Base-by-base conservation (phyloP, 2,329 filamentous ascomycete species). In the Cercospora citrullina region DNA sequence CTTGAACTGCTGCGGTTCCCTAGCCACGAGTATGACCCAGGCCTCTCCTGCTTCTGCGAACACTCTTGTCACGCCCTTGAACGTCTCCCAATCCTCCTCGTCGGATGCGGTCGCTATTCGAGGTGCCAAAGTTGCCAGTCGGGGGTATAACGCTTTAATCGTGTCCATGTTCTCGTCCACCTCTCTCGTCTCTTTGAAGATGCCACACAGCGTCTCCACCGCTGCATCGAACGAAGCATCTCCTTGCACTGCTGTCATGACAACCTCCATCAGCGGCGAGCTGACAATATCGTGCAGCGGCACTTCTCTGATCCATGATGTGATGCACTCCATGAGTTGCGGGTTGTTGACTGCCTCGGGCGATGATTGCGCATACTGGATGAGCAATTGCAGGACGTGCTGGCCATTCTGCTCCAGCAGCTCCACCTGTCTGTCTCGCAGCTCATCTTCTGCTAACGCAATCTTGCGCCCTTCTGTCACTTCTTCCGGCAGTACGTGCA, bases 401-500 rank as follows among this genome's bases (percentile, higher is more conserved):
- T 90, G 85, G 66, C 93, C 92, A 80, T 98, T 99, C 80, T 97
- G 91, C 80, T 91, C 90, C 80, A 99, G 84, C 76, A 99, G 85
- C 81, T 97, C 94, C 80, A 88, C 89, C 72, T 95, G 97, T 84
- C 95, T 91, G 76, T 87, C 85, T 73, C 85, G 87, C 79, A 99
- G 87, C 81, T 98, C 94, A 84, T 98, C 94, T 91, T 99, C 95
- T 88, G 93, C 94, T 83, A 99, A 87, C 86, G 93, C 97, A 87
- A 99, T 97, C 85, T 98, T 99, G 83, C 95, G 93, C 83, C 95
- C 95, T 86, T 99, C 94, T 75, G 92, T 98, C 78, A 99, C 95
- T 87, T 99, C 95, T 85, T 99, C 95, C 66, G 95, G 95, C 73
- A 99, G 89, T 76, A 99, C 94, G 80, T 93, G 93, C 73, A 99